A percentile compares a stretch with the other conserved stretches of the same genome.
phyloP scores from a whole-genome alignment of 1,284 basidiomycete species.

The Rhodotorula sp. region DNA sequence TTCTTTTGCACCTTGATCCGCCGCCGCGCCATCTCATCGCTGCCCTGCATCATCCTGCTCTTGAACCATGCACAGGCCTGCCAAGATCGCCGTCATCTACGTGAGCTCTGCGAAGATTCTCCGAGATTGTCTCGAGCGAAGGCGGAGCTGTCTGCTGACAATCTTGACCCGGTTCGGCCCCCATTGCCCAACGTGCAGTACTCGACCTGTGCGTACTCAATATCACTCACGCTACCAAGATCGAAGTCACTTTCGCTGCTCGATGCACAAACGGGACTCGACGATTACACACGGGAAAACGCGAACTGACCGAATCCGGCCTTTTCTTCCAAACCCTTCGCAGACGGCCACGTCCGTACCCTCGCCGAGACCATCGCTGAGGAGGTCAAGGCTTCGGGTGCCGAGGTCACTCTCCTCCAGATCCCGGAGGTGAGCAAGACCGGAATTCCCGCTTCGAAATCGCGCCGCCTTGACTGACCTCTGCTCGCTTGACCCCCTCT shows the following conservation, averaged over 20 bases:
- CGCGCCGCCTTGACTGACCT: neutral
- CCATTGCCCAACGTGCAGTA: neutral
- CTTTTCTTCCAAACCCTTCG: neutral
- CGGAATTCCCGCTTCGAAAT: too few relatives aligned
- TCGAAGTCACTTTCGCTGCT: neutral
- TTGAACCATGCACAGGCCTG: slow-evolving; percentile 4
- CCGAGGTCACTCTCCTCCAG: slow-evolving; percentile 48
- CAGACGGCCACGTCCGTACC: slow-evolving; percentile 49
- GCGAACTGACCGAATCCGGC: neutral
- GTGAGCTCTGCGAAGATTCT: neutral
- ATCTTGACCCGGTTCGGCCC: neutral
- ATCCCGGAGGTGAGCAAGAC: slow-evolving; percentile 47
- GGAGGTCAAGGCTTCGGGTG: slow-evolving; percentile 70
- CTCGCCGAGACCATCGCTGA: slow-evolving; percentile 75
- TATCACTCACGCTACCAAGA: too few relatives aligned
- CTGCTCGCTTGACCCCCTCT: neutral
- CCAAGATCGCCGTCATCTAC: slow-evolving; percentile 42
- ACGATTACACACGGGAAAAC: neutral
- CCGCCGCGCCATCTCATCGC: neutral
- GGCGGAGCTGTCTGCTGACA: neutral
- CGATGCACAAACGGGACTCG: neutral
- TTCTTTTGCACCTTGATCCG: neutral
- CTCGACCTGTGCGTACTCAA: slow-evolving; percentile 3
- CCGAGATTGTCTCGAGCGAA: neutral
- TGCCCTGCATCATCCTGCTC: neutral